These are phyloP conservation scores for Cytospora mali DNA, from an alignment of 2,329 filamentous ascomycete species.

Conservation along the genomic window DNA sequence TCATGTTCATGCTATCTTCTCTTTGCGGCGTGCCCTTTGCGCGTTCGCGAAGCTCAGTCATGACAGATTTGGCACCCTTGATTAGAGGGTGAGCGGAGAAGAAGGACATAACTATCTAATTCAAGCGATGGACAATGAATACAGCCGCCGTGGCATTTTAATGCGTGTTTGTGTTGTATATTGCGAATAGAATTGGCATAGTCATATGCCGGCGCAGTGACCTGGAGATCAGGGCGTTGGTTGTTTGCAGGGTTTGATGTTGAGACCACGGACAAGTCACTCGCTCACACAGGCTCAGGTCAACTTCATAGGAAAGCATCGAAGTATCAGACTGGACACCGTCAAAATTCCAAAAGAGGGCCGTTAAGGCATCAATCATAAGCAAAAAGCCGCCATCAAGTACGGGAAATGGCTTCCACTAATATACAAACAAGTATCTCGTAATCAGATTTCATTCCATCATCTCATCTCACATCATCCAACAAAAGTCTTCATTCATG, in stretches of 20 bases:
- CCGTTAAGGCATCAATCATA: neutral
- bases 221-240: neutral
- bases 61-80: too few species aligned
- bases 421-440: constrained; percentile 7
- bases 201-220: neutral
- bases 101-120: too few species aligned
- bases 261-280: neutral
- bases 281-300: neutral
- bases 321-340: neutral
- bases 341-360: neutral
- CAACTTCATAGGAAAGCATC: neutral
- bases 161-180: neutral
- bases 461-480: constrained; percentile 14
- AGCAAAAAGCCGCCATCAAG: neutral
- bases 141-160: neutral
- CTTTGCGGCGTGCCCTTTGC: too few species aligned
- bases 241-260: neutral
- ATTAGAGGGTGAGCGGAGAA: too few species aligned
- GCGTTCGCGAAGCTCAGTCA: too few species aligned
- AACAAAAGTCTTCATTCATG: neutral
- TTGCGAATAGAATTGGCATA: neutral
- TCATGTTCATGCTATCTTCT: too few species aligned
- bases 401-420: neutral
- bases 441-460: neutral
- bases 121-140: neutral